phyloP scores from a whole-genome alignment of 2,329 filamentous ascomycete species.

The Ascochyta koolunga region DNA sequence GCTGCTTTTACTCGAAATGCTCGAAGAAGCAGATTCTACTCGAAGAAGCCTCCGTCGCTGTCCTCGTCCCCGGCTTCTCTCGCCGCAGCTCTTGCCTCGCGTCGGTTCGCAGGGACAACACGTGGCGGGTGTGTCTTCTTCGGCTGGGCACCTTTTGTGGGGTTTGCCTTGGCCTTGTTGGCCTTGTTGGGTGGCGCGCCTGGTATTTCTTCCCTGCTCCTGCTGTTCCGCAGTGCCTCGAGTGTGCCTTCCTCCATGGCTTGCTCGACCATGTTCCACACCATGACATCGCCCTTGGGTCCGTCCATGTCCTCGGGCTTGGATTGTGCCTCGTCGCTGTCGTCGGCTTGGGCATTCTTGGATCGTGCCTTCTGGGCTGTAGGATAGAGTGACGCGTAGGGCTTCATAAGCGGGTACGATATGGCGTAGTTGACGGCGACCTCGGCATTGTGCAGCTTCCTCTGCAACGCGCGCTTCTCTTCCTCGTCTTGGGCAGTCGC shows the following conservation, averaged over 20 bases:
- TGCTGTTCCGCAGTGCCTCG: conserved; percentile 62
- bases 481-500: conserved; percentile 56
- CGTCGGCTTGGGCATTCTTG: conserved; percentile 28
- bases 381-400: conserved; percentile 68
- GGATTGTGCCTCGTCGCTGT: conserved; percentile 36
- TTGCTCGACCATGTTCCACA: conserved; percentile 72
- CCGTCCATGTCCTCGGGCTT: conserved; percentile 44
- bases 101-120: conserved; percentile 20
- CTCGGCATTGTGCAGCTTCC: conserved; percentile 69
- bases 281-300: conserved; percentile 59
- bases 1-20: not conserved
- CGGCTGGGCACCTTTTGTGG: conserved; percentile 18
- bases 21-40: conserved; percentile 21
- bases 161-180: conserved; percentile 20
- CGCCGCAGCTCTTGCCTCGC: conserved; percentile 28
- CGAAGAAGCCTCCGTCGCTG: conserved; percentile 49
- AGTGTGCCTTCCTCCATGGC: conserved; percentile 66
- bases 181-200: conserved; percentile 31
- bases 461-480: conserved; percentile 59
- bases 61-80: conserved; percentile 37
- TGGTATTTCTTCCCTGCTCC: conserved; percentile 29
- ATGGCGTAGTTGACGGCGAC: conserved; percentile 78
- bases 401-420: conserved; percentile 72
- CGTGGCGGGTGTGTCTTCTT: conserved; percentile 24
- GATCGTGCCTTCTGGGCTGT: conserved; percentile 30